phyloP scores from a whole-genome alignment of 495 filamentous ascomycete genomes.

The Hyphodiscus hymeniophilus region DNA sequence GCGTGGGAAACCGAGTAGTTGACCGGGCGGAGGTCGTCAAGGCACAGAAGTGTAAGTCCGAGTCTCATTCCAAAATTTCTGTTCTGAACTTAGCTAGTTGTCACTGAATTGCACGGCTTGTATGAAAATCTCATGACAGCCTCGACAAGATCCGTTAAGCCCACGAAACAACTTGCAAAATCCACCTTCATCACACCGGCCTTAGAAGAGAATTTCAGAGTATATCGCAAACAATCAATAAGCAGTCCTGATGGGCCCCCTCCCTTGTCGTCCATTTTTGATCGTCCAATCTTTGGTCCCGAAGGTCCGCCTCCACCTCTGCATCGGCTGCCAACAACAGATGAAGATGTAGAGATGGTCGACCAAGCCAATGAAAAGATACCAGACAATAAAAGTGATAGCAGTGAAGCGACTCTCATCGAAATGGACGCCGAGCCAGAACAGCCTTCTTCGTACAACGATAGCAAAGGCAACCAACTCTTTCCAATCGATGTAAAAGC shows the following conservation, averaged over 20 bases:
- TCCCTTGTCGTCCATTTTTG: slow-evolving; percentile 22
- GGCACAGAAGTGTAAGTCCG: slow-evolving; percentile 60
- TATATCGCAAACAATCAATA: slow-evolving; percentile 43
- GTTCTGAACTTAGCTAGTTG: slow-evolving; percentile 34
- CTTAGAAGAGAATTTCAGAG: slow-evolving; percentile 42
- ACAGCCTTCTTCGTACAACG: background rate
- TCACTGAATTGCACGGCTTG: slow-evolving; percentile 59
- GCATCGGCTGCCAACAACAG: background rate
- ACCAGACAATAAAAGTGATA: slow-evolving; percentile 9
- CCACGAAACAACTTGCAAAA: slow-evolving; percentile 72
- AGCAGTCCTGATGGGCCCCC: slow-evolving; percentile 21
- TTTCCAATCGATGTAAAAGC: background rate
- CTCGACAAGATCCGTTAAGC: slow-evolving; percentile 44
- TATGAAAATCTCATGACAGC: slow-evolving; percentile 65
- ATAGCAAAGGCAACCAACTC: background rate
- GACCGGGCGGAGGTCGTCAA: slow-evolving; percentile 53
- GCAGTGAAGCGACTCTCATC: slow-evolving; percentile 23
- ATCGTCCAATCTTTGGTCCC: slow-evolving; percentile 24
- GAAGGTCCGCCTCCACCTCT: slow-evolving; percentile 18
- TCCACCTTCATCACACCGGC: slow-evolving; percentile 62
- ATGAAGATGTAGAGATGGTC: slow-evolving; percentile 23
- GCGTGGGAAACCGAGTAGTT: slow-evolving; percentile 51
- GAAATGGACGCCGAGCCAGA: slow-evolving; percentile 18
- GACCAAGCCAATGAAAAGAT: slow-evolving; percentile 12
- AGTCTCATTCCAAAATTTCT: background rate